Percentiles rank a stretch among this genome's conserved stretches.
Conservation (phyloP, 306 rosid genomes). For the Ziziphus jujuba region DNA sequence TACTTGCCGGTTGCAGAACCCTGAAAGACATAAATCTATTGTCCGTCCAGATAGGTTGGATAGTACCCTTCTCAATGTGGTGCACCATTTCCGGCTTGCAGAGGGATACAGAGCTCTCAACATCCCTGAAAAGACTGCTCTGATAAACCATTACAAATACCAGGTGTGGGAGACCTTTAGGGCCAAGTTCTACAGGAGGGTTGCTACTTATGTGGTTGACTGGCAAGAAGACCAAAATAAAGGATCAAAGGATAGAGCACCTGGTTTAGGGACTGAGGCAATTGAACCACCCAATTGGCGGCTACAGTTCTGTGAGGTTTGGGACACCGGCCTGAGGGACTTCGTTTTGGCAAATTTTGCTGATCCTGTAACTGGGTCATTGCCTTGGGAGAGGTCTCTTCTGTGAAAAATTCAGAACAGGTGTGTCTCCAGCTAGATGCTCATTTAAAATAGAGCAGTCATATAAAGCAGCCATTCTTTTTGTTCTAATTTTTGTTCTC, state of each 20-base stretch:
- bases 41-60: conserved; percentile 74
- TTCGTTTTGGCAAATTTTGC: conserved; percentile 57
- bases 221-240: conserved; percentile 88
- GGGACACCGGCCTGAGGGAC: conserved; percentile 87
- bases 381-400: conserved; percentile 82
- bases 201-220: conserved; percentile 92
- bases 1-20: conserved; percentile 76
- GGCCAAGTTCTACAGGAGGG: conserved; percentile 85
- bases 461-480: conserved; percentile 52
- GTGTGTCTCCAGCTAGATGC: conserved; percentile 43
- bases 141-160: conserved; percentile 88
- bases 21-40: conserved; percentile 85
- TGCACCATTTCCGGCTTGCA: conserved; percentile 79
- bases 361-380: conserved; percentile 60
- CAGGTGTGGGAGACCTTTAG: conserved; percentile 92
- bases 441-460: conserved; percentile 48
- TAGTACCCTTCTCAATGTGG: conserved; percentile 69
- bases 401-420: conserved; percentile 27
- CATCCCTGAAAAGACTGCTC: conserved; percentile 50
- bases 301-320: conserved; percentile 78
- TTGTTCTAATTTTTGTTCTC: conserved; percentile 24
- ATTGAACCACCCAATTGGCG: conserved; percentile 83
- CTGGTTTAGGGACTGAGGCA: conserved; percentile 90
- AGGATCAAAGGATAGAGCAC: conserved; percentile 95
- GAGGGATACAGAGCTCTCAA: conserved; percentile 44